Conservation (phyloP, 1,284 basidiomycete species). For the Ceratobasidium sp. region DNA sequence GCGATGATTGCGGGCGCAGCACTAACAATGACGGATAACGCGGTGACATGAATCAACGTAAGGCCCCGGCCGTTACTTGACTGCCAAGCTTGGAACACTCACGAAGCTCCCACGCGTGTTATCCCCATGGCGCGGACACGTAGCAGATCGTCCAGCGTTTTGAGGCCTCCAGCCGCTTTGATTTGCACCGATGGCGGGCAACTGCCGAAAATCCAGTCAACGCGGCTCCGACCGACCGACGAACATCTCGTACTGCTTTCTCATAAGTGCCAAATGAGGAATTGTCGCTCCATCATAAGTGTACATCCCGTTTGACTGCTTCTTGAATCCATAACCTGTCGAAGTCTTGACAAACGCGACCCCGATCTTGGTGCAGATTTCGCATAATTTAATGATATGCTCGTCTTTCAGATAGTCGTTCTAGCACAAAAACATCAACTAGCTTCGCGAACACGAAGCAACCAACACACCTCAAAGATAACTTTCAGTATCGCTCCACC, state of each 20-base stretch:
- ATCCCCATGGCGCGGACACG: slow-evolving; percentile 44
- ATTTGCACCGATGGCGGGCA: slow-evolving; percentile 42
- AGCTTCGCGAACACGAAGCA: not conserved
- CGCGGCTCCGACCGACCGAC: not conserved
- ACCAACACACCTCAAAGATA: slow-evolving; percentile 44
- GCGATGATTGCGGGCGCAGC: slow-evolving; percentile 43
- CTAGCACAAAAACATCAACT: not conserved
- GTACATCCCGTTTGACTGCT: slow-evolving; percentile 43
- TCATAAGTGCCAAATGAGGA: slow-evolving; percentile 44
- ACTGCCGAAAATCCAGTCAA: not conserved
- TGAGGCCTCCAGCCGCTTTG: slow-evolving; percentile 45
- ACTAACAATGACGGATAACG: not conserved
- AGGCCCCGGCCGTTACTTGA: not conserved
- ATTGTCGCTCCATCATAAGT: slow-evolving; percentile 44
- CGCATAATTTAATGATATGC: slow-evolving; percentile 44
- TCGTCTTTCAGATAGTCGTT: slow-evolving; percentile 44
- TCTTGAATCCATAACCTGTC: slow-evolving; percentile 45
- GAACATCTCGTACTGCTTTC: slow-evolving; percentile 40
- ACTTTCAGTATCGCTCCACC: slow-evolving; percentile 45
- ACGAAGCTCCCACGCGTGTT: slow-evolving; percentile 44
- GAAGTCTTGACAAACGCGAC: slow-evolving; percentile 46
- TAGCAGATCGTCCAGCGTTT: slow-evolving; percentile 45
- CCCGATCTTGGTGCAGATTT: slow-evolving; percentile 44
- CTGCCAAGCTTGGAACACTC: slow-evolving; percentile 24
- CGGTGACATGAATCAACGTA: slow-evolving; percentile 30